phyloP scores from a whole-genome alignment of 495 filamentous ascomycete species.

The Penicillium cosmopolitanum region DNA sequence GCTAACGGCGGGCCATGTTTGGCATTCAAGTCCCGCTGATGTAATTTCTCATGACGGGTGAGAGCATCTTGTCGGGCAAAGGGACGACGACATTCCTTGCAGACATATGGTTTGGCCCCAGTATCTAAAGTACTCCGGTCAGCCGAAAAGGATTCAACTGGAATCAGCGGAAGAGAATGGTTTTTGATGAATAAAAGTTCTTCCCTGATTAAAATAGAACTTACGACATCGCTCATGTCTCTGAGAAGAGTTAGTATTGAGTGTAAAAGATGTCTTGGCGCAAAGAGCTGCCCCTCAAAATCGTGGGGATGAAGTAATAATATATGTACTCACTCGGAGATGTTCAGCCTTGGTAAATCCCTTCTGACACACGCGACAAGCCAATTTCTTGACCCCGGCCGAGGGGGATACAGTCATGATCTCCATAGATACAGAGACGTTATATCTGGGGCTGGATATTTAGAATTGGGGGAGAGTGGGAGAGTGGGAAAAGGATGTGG shows the following conservation, averaged over 20 bases:
- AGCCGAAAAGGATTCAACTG: constrained; percentile 20
- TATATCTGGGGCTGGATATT: not conserved
- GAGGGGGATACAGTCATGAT: constrained; percentile 21
- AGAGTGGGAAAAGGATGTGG: constrained; percentile 10
- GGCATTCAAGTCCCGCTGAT: constrained; percentile 36
- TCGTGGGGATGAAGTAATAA: constrained; percentile 18
- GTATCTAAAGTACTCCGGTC: constrained; percentile 41
- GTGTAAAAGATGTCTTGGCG: not conserved
- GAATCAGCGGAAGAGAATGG: constrained; percentile 6
- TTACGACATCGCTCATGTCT: constrained; percentile 55
- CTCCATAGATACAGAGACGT: constrained; percentile 13
- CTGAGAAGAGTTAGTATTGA: constrained; percentile 20
- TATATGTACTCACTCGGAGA: constrained; percentile 38
- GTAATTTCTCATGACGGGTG: constrained; percentile 51
- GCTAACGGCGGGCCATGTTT: constrained; percentile 27
- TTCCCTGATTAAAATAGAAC: constrained; percentile 13
- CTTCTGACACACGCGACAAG: constrained; percentile 49
- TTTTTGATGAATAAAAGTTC: not conserved
- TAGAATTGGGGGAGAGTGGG: constrained; percentile 9
- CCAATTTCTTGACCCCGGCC: constrained; percentile 35
- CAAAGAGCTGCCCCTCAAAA: constrained; percentile 15
- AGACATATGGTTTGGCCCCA: constrained; percentile 49
- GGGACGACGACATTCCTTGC: constrained; percentile 46
- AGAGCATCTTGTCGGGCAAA: constrained; percentile 54
- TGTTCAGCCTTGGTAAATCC: constrained; percentile 52